Evolutionary conservation across 345 rosid genomes (phyloP), one percentile per base, ranked within the genome.

Genomic region (Melaleuca alternifolia): DNA sequence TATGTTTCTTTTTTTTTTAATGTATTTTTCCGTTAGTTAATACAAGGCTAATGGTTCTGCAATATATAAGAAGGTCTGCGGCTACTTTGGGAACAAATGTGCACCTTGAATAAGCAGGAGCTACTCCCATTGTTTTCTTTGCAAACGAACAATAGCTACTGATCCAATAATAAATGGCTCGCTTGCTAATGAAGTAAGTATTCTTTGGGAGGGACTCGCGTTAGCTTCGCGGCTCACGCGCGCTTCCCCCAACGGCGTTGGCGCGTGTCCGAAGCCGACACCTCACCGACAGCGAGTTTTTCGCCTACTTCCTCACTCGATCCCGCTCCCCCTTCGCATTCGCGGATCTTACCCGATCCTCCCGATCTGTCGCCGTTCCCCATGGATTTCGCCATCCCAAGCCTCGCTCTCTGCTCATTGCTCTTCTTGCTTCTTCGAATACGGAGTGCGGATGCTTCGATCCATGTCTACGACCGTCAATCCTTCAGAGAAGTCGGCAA

Each of bases 401-500:
- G 83, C 33, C 51, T 61, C 53, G 48, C 41, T 5, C 83, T 26
- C 77, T 50, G 37, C 62, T 28, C 77, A 83, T 16, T 85, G 41
- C 87, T 50, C 56, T 86, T 91, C 83, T 83, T 90, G 10, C 84
- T 90, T 71, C 71, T 90, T 8, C 85, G 87, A 71, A 87, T 86
- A 82, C 62, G 86, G 14, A 46, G 89, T 85, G 61, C 85, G n/a
- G 77, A 87, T 53, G 93, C 95, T 83, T 97, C 99, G 87, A 90
- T 90, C 87, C 99, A 97, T 94, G 84, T 89, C 89, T 96, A 97
- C 92, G 54, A 86, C 62, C 90, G 90, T 10, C 92, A 93, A 65
- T 86, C 93, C 61, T 96, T 97, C 93, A 88, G 86, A 75, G 98
- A 95, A 88, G 96, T 94, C 85, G 99, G 99, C 86, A 97, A 94